phyloP scores from a whole-genome alignment of 768 basidiomycete species.

The Lactifluus rugatus region DNA sequence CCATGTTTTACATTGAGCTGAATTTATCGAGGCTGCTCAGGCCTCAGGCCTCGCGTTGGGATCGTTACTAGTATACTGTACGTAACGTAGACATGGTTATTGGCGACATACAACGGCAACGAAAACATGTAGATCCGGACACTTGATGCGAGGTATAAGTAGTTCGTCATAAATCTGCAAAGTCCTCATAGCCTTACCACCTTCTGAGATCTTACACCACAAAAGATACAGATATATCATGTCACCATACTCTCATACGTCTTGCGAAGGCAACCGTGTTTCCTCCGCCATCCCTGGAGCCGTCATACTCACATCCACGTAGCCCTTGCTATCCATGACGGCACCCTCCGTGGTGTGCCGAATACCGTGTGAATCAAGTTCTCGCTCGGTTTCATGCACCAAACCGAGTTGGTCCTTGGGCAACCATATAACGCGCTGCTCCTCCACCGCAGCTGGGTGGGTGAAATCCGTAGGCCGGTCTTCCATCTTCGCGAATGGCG shows the following conservation, averaged over 20 bases:
- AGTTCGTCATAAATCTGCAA: background rate
- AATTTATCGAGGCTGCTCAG: background rate
- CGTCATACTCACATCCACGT: conserved; percentile 40
- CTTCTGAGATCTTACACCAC: background rate
- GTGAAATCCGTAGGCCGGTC: conserved; percentile 50
- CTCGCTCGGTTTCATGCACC: conserved; percentile 52
- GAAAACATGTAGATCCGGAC: no score
- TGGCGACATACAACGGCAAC: no score
- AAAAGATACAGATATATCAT: background rate
- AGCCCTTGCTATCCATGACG: conserved; percentile 51
- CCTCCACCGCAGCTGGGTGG: conserved; percentile 69
- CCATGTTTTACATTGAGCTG: no score
- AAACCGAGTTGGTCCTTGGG: conserved; percentile 65
- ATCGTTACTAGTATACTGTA: no score
- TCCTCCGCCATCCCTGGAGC: conserved; percentile 28
- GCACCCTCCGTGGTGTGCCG: conserved; percentile 40
- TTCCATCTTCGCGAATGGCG: conserved; percentile 22
- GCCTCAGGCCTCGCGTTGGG: background rate
- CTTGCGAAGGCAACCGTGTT: background rate
- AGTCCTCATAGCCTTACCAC: background rate
- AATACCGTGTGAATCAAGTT: conserved; percentile 44
- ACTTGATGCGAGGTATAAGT: background rate
- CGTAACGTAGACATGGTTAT: no score
- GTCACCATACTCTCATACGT: background rate
- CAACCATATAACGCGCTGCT: conserved; percentile 79